Percentiles rank a stretch among this genome's conserved stretches.
These are phyloP conservation scores for Fomitopsis serialis DNA, from an alignment of 768 basidiomycete species.

Conservation along the genomic window DNA sequence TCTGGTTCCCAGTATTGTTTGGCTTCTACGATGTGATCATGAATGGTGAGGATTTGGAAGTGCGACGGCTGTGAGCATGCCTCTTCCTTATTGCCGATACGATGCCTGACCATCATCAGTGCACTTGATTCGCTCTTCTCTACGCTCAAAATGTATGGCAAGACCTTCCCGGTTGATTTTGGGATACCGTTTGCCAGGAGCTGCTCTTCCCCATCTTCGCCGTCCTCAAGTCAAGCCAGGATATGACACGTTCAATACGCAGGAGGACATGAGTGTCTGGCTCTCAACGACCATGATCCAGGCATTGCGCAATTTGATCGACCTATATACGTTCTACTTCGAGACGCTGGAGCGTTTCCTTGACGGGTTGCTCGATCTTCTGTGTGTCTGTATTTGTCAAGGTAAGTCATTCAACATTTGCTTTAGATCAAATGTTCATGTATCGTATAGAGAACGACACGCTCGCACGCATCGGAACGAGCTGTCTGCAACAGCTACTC, in stretches of 20 bases:
- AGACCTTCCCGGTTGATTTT: conserved; percentile 82
- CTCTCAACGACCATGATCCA: conserved; percentile 98
- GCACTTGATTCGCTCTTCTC: conserved; percentile 96
- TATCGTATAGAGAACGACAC: conserved; percentile 87
- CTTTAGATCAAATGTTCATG: neutral
- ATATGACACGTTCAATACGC: conserved; percentile 90
- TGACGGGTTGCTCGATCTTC: conserved; percentile 88
- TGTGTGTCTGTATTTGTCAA: conserved; percentile 98
- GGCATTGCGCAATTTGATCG: conserved; percentile 90
- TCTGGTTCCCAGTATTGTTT: conserved; percentile 95
- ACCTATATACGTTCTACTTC: conserved; percentile 94
- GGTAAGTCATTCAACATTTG: conserved; percentile 44
- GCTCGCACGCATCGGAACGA: conserved; percentile 93
- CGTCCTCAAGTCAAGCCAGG: conserved; percentile 88
- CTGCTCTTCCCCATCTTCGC: conserved; percentile 98
- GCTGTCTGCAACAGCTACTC: conserved; percentile 92
- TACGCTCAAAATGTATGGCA: conserved; percentile 87
- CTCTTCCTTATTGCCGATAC: neutral
- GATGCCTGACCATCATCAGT: no score
- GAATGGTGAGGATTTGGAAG: conserved; percentile 98
- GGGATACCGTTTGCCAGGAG: conserved; percentile 96
- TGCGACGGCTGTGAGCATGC: conserved; percentile 87
- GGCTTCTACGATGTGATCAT: conserved; percentile 99
- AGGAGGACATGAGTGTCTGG: conserved; percentile 99
- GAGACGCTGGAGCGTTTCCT: conserved; percentile 84